Evolutionary conservation across 1,139 yeast species (phyloP).

Genomic region (Hyphopichia fennica): DNA sequence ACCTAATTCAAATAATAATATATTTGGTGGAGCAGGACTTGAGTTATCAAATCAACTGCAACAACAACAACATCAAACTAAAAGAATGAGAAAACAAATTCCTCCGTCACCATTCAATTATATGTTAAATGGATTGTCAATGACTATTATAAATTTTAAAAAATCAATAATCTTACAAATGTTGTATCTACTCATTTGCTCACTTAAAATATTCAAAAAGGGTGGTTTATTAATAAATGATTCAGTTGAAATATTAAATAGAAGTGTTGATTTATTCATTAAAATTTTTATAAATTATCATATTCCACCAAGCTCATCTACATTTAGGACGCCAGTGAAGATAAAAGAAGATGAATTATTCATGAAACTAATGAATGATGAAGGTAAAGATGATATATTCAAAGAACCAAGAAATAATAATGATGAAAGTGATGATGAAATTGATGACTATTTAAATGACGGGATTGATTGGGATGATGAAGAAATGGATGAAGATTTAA

Average conservation of each 20-base stretch:
- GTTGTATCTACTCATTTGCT: slow-evolving; percentile 44
- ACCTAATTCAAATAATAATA: slow-evolving; percentile 2
- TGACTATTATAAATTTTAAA: slow-evolving; percentile 47
- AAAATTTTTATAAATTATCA: slow-evolving; percentile 42
- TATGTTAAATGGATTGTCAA: slow-evolving; percentile 46
- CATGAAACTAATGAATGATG: slow-evolving; percentile 41
- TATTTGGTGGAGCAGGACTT: slow-evolving; percentile 1
- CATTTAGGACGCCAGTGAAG: slow-evolving; percentile 7
- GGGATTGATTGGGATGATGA: slow-evolving; percentile 53
- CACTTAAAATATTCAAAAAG: slow-evolving; percentile 27
- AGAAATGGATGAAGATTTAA: slow-evolving; percentile 50
- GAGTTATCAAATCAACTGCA: background rate
- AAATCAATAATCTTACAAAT: slow-evolving; percentile 46
- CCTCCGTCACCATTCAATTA: slow-evolving; percentile 44
- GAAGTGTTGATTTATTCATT: slow-evolving; percentile 37
- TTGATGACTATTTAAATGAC: slow-evolving; percentile 16
- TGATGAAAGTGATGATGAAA: slow-evolving; percentile 31
- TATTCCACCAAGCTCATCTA: slow-evolving; percentile 10
- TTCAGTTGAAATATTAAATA: slow-evolving; percentile 25
- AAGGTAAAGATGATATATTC: slow-evolving; percentile 39
- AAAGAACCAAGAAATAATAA: slow-evolving; percentile 28
- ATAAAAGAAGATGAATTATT: slow-evolving; percentile 39
- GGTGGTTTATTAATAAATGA: slow-evolving; percentile 19
- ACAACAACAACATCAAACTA: slow-evolving; percentile 1
- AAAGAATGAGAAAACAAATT: slow-evolving; percentile 23